Conservation (phyloP, 768 basidiomycete genomes). For the Phylloporus sp. region DNA sequence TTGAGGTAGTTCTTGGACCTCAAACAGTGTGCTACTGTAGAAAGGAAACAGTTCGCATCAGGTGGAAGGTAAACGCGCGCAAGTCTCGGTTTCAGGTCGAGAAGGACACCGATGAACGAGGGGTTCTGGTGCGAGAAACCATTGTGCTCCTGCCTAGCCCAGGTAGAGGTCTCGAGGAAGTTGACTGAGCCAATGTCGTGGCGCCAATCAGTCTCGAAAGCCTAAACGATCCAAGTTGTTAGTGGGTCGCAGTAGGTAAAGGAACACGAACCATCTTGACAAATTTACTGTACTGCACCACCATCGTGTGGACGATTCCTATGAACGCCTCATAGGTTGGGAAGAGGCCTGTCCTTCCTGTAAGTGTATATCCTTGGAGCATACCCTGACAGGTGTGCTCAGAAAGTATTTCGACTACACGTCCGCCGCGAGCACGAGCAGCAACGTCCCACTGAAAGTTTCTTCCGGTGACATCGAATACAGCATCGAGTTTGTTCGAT, state of each 20-base stretch:
- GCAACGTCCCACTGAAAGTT: constrained; percentile 85
- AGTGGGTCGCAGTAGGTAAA: neutral
- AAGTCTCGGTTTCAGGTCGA: constrained; percentile 65
- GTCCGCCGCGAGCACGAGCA: constrained; percentile 65
- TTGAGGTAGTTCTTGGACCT: constrained; percentile 83
- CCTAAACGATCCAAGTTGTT: constrained; percentile 22
- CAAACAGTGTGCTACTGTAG: constrained; percentile 79
- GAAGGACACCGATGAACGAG: constrained; percentile 80
- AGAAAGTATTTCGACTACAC: constrained; percentile 83
- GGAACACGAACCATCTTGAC: constrained; percentile 61
- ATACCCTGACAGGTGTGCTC: constrained; percentile 89
- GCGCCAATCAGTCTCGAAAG: constrained; percentile 66
- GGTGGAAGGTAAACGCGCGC: constrained; percentile 83
- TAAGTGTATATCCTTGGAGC: constrained; percentile 90
- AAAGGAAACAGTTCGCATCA: constrained; percentile 85
- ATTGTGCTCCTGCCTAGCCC: constrained; percentile 83
- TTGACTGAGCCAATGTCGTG: constrained; percentile 67
- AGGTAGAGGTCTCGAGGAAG: constrained; percentile 85
- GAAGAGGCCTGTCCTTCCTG: constrained; percentile 80
- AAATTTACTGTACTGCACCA: constrained; percentile 87
- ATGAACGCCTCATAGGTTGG: constrained; percentile 91
- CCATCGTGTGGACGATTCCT: constrained; percentile 86
- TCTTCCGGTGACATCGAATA: constrained; percentile 60
- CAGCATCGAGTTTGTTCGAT: constrained; percentile 84
- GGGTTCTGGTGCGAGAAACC: constrained; percentile 89